Evolutionary conservation across 1,284 basidiomycete genomes (phyloP).

Genomic region (Mycena sp.): DNA sequence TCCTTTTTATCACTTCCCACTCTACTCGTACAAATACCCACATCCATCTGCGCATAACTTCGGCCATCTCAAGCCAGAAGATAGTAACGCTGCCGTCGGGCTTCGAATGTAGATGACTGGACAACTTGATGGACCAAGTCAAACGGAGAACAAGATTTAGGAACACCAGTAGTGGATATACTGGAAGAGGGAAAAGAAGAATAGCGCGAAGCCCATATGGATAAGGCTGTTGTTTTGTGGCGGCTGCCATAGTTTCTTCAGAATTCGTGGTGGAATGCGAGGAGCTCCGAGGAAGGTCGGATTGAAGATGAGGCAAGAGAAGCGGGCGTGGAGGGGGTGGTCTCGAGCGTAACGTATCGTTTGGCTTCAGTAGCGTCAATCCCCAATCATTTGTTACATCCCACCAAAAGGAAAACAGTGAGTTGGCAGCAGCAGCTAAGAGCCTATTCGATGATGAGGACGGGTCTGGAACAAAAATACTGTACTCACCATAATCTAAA

Average conservation of each 20-base stretch:
- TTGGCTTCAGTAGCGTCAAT: conserved; percentile 73
- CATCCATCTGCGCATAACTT: conserved; percentile 91
- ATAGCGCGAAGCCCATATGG: conserved; percentile 78
- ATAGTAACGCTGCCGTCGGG: conserved; percentile 86
- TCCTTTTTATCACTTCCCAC: conserved; percentile 86
- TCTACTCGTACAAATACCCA: conserved; percentile 98
- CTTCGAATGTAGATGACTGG: conserved; percentile 86
- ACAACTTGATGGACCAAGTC: conserved; percentile 95
- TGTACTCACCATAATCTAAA: conserved; percentile 82
- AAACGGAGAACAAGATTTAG: conserved; percentile 92
- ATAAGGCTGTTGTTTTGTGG: conserved; percentile 45
- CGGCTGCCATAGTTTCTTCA: conserved; percentile 27
- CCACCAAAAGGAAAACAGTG: conserved; percentile 98
- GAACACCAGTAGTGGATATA: conserved; percentile 89
- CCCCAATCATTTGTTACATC: conserved; percentile 99
- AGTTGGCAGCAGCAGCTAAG: conserved; percentile 87
- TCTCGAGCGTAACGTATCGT: conserved; percentile 34
- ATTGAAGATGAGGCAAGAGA: conserved; percentile 57
- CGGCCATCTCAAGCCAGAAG: conserved; percentile 92
- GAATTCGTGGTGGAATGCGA: conserved; percentile 28
- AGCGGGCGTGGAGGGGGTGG: conserved; percentile 33
- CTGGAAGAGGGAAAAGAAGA: conserved; percentile 81
- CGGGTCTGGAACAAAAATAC: conserved; percentile 1
- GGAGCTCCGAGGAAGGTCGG: conserved; percentile 23
- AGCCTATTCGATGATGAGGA: conserved; percentile 63